Base-by-base conservation (phyloP, 164 flowering plant genomes). In the Vitis rotundifolia region DNA sequence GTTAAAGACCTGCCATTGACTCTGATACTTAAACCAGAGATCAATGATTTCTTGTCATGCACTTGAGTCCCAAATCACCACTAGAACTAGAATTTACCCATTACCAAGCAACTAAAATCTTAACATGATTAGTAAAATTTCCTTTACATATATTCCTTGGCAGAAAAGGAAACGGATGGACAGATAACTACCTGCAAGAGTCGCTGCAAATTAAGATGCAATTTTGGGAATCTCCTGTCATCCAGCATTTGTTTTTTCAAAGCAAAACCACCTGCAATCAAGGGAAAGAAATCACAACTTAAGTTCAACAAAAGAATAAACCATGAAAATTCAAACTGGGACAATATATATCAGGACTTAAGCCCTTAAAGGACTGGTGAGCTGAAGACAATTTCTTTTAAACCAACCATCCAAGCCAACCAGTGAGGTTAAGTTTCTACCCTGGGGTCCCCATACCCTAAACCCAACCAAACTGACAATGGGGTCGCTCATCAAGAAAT, bases 121-220 rank as follows among this genome's bases (percentile, higher is more conserved):
- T 50, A 12, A 22, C 0, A 66, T 11, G 26, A 64, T 8, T 19
- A 29, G 12, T 54, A 14, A 28, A 29, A 22, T 37, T 66, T 28
- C 56, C 49, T 53, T 2, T 3, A 6, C 31, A 53, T 57, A 11
- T 11, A 15, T 59, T 59, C 62, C 63, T 12, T 10, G 26, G 29
- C 26, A 11, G 18, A 3, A 26, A 19, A 22, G 9, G 5, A 64
- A n/a, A 28, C 2, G 11, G 8, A 11, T 12, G 53, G 37, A n/a
- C 22, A n/a, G 63, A 44, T 68, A 70, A 60, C 16, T 80, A 92
- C 98, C 97, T 96, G 99, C 62, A 96, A 74, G 62, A 96, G 85
- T 48, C 99, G 92, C 64, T 93, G 99, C 83, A 96, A 71, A 82
- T 93, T 86, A 57, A 96, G 86, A 85, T 91, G 95, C 97, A 93